Percentiles rank a stretch among this genome's conserved stretches.
Conservation (phyloP, 129 eudicot species). For the Escallonia herrerae region DNA sequence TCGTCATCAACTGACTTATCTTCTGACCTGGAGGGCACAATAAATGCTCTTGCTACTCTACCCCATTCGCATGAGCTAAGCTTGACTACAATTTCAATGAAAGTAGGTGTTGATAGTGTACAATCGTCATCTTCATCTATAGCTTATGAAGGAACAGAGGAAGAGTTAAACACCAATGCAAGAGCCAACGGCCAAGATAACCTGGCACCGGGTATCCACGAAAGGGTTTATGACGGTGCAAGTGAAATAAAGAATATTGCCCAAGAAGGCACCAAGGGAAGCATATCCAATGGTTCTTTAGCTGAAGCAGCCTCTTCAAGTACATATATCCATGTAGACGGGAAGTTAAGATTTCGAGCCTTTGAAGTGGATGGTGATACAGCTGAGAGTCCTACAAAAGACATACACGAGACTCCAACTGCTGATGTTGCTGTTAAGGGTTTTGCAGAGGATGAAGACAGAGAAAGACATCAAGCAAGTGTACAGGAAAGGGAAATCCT, state of each 20-base stretch:
- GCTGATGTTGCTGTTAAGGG: conserved; percentile 12
- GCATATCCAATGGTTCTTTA: not conserved
- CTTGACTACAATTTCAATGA: conserved; percentile 27
- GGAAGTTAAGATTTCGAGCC: not conserved
- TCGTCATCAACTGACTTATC: conserved; percentile 47
- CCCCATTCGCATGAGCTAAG: conserved; percentile 22
- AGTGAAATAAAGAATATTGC: too few relatives aligned
- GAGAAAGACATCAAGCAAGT: conserved; percentile 12
- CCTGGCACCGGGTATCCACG: conserved; percentile 5
- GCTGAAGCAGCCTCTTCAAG: not conserved
- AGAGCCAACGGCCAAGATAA: not conserved
- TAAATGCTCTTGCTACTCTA: conserved; percentile 23
- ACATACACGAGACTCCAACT: not conserved
- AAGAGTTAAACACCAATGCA: conserved; percentile 7
- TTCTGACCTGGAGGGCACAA: conserved; percentile 31
- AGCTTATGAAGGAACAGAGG: conserved; percentile 23
- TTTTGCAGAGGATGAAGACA: conserved; percentile 5
- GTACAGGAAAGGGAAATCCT: conserved; percentile 7
- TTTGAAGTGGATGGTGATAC: not conserved
- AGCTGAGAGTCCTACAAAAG: not conserved
- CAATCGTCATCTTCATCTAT: not conserved
- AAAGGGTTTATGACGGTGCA: not conserved
- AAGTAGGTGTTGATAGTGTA: conserved; percentile 9
- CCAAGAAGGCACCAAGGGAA: too few relatives aligned
- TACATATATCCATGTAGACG: too few relatives aligned